phyloP scores from a whole-genome alignment of 768 basidiomycete species.

The Podaxis sp. region DNA sequence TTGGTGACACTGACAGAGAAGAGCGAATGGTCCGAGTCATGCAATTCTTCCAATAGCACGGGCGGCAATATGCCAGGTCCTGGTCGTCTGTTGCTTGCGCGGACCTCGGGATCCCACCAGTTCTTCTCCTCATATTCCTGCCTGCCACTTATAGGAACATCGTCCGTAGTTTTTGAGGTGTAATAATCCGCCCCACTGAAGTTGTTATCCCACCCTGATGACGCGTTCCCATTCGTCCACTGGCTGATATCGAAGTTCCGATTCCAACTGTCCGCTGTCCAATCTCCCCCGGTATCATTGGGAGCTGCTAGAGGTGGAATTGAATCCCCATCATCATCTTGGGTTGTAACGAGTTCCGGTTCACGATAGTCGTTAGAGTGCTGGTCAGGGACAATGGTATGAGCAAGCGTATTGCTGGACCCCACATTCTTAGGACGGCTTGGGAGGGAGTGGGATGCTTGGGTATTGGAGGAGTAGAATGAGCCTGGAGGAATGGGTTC shows the following conservation, averaged over 20 bases:
- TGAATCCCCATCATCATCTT: conserved; percentile 33
- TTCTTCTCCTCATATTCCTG: conserved; percentile 56
- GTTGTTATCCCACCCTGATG: conserved; percentile 10
- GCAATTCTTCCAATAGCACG: conserved; percentile 62
- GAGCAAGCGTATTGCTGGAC: conserved; percentile 41
- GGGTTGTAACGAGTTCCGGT: conserved; percentile 55
- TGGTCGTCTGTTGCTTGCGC: conserved; percentile 50
- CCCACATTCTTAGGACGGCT: conserved; percentile 39
- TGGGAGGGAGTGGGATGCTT: conserved; percentile 37
- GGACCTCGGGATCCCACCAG: conserved; percentile 66
- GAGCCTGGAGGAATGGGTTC: conserved; percentile 24
- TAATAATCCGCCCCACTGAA: conserved; percentile 29
- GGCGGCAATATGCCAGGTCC: conserved; percentile 73
- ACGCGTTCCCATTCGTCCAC: conserved; percentile 7
- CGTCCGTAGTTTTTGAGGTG: conserved; percentile 23
- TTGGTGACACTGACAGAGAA: conserved; percentile 53
- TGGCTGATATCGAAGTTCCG: conserved; percentile 19
- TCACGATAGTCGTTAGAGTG: conserved; percentile 46
- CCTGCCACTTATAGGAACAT: conserved; percentile 58
- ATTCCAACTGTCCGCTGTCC: conserved; percentile 21
- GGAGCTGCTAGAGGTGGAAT: conserved; percentile 41
- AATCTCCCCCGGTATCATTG: conserved; percentile 21
- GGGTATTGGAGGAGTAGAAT: conserved; percentile 31
- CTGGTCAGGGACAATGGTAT: conserved; percentile 30
- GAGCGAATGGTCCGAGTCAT: conserved; percentile 71